phyloP scores from a whole-genome alignment of 2,329 filamentous ascomycete species.

The Penicillium sp. region DNA sequence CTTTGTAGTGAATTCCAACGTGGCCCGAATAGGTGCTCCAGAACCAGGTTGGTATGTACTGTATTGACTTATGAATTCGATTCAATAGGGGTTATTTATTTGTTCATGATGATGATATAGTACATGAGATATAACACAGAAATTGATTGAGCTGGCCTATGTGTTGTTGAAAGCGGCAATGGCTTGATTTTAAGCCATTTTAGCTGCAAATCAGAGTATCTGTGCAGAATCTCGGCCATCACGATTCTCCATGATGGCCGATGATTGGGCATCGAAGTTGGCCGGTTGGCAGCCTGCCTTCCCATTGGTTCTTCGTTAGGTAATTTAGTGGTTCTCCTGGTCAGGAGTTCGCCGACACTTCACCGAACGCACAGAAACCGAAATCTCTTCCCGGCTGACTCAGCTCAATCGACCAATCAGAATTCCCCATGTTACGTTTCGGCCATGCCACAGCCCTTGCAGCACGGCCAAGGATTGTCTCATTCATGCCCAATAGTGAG shows the following conservation, averaged over 20 bases:
- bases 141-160: background rate
- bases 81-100: background rate
- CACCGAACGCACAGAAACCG: background rate
- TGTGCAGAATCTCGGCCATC: background rate
- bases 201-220: background rate
- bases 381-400: slow-evolving; percentile 1
- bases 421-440: slow-evolving; percentile 9
- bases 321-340: too few species aligned
- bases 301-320: too few species aligned
- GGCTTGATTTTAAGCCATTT: background rate
- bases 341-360: background rate
- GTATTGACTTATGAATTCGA: background rate
- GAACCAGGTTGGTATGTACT: background rate
- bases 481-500: slow-evolving; percentile 9
- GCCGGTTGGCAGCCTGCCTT: background rate
- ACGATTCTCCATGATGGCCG: background rate
- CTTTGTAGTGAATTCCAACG: background rate
- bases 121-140: background rate
- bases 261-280: background rate
- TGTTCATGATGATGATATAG: background rate
- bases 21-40: background rate
- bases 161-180: too few species aligned
- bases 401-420: slow-evolving; percentile 3
- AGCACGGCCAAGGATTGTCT: slow-evolving; percentile 9
- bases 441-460: background rate